Conservation (phyloP, 1,284 basidiomycete species). For the Lentinus polychrous region DNA sequence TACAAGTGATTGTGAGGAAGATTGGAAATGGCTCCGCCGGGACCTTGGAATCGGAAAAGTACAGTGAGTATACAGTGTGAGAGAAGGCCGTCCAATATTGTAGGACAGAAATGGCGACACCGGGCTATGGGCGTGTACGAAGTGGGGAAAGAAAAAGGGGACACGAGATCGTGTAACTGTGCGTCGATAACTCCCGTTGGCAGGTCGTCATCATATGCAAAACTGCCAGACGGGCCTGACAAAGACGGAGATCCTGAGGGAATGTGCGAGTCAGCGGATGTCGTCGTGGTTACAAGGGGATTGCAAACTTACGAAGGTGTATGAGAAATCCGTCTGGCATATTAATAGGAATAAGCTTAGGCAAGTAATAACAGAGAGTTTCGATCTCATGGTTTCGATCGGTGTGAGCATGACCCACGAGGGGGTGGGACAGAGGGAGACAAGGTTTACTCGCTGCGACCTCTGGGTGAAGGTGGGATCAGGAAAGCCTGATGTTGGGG, state of each 20-base stretch:
- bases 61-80: too few species aligned
- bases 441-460: conserved; percentile 10
- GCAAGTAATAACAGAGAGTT: background rate
- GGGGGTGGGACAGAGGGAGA: background rate
- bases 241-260: background rate
- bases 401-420: conserved; percentile 19
- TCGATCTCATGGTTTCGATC: background rate
- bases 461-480: conserved; percentile 1
- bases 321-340: background rate
- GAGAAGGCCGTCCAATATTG: too few species aligned
- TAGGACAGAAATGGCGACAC: too few species aligned
- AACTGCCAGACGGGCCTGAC: background rate
- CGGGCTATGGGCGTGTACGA: too few species aligned
- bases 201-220: too few species aligned
- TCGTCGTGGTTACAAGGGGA: background rate
- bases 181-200: too few species aligned
- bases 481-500: background rate
- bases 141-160: too few species aligned
- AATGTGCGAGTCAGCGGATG: background rate
- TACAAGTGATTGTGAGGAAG: too few species aligned
- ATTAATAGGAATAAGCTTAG: background rate
- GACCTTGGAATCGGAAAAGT: too few species aligned
- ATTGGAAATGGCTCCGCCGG: too few species aligned
- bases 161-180: too few species aligned
- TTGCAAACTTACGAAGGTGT: background rate